Evolutionary conservation across 2,329 filamentous ascomycete genomes (phyloP), one percentile per base, ranked within the genome.

Genomic region (Teratosphaeria epicoccoides): DNA sequence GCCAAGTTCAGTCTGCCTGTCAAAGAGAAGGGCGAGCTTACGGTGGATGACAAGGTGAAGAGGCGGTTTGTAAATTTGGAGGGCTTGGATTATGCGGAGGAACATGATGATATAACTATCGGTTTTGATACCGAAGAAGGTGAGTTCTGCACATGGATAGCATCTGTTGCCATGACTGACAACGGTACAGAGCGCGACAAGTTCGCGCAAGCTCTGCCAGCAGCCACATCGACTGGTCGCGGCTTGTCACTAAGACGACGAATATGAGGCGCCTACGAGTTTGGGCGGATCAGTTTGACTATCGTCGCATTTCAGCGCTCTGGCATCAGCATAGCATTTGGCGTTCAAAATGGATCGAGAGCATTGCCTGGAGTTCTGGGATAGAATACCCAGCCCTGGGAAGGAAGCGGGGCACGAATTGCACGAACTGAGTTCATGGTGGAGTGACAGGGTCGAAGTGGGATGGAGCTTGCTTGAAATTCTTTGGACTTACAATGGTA

Each of bases 31-130:
- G 74, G 78, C 55, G 68, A 82, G 23, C 73, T 75, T 53, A 74
- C 74, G 52, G 74, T 79, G 43, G 78, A 81, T 24, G 75, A 76
- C 55, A 74, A 73, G 53, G 75, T 80, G 46, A 82, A 84, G 55
- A 80, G 82, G 65, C 79, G 82, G 24, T 95, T 91, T 71, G 78
- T 95, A 37, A 93, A 87, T 66, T 71, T 95, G 53, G 90, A 95
- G 68, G 80, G 89, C 68, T 84, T 89, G 17, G 89, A 95, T 61
- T 87, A 94, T 68, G 87, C 89, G 1, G 87, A 87, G 48, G 90
- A 95, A 71, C 88, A 95, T 69, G 90, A 95, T 67, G 90, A 96
- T 71, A 88, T 96, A 59, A 80, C 84, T 10, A 83, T 96, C 62
- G 70, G 84, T 55, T 96, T 96, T 73, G 88, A 95, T 57, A 83